Conservation (phyloP, 2,329 filamentous ascomycete genomes). For the Stachybotrys echinatus region DNA sequence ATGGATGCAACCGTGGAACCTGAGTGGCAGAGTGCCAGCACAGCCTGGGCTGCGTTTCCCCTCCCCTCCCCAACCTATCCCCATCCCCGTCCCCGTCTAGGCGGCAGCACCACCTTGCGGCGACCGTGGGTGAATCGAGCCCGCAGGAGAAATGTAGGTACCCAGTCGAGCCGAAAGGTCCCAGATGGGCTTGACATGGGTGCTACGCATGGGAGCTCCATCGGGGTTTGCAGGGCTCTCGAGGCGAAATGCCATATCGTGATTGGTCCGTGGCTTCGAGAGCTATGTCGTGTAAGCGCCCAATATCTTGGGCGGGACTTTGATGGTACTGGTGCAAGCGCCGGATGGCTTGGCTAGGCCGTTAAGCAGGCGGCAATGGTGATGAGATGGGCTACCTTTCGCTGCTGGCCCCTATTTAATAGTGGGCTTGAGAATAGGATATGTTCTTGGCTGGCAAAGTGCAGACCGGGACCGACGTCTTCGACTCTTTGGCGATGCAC, state of each 20-base stretch:
- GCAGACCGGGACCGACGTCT: too few relatives aligned
- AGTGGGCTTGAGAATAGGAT: background rate
- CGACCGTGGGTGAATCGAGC: background rate
- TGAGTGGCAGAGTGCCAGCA: background rate
- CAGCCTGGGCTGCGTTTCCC: background rate
- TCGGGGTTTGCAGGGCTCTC: background rate
- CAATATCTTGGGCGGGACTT: conserved; percentile 1
- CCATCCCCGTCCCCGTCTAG: too few relatives aligned
- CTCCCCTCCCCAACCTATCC: background rate
- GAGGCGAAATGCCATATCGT: background rate
- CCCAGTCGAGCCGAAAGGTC: background rate
- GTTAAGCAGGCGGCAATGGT: background rate
- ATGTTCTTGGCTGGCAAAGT: background rate
- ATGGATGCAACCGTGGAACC: background rate
- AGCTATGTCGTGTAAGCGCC: conserved; percentile 18
- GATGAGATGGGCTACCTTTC: background rate
- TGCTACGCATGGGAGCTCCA: background rate
- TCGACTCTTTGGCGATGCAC: too few relatives aligned
- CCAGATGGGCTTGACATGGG: background rate
- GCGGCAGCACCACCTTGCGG: background rate
- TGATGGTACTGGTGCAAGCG: conserved; percentile 11
- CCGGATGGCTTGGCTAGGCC: conserved; percentile 5
- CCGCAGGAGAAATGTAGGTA: background rate
- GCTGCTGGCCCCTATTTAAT: background rate
- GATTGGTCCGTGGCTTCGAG: conserved; percentile 13